Percentiles rank a stretch among this genome's conserved stretches.
These are phyloP conservation scores for Ganoderma sinense DNA, from an alignment of 1,284 basidiomycete genomes.

Conservation along the genomic window DNA sequence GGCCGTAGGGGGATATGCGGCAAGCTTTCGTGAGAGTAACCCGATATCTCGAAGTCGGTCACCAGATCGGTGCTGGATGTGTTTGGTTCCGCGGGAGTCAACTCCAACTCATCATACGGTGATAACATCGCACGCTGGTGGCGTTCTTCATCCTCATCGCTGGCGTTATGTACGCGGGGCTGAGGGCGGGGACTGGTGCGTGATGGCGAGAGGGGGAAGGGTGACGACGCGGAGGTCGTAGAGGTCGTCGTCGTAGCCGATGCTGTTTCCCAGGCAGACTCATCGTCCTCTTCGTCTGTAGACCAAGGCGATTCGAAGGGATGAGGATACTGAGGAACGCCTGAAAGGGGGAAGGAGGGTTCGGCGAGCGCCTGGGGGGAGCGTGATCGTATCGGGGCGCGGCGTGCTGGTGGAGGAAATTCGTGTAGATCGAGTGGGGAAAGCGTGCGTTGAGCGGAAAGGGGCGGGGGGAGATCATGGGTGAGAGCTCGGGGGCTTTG, in stretches of 20 bases:
- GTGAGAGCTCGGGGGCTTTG: conserved; percentile 18
- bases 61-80: conserved; percentile 23
- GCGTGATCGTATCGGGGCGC: conserved; percentile 30
- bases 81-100: conserved; percentile 35
- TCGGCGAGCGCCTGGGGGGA: conserved; percentile 29
- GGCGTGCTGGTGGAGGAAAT: conserved; percentile 33
- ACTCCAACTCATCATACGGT: conserved; percentile 35
- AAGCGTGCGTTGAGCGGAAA: conserved; percentile 20
- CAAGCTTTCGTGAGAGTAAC: conserved; percentile 60
- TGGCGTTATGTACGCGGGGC: conserved; percentile 38
- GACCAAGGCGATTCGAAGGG: conserved; percentile 62
- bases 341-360: conserved; percentile 36
- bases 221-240: conserved; percentile 56
- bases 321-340: conserved; percentile 36
- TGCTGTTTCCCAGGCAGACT: conserved; percentile 76
- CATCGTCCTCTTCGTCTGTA: conserved; percentile 76
- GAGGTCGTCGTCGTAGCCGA: conserved; percentile 68
- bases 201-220: conserved; percentile 44
- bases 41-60: conserved; percentile 36
- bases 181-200: conserved; percentile 39
- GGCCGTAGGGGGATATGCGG: conserved; percentile 96
- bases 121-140: conserved; percentile 35
- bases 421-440: conserved; percentile 33
- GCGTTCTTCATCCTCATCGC: conserved; percentile 48
- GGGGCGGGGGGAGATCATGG: conserved; percentile 43